phyloP scores from a whole-genome alignment of 441 rosid genomes.

The Croton setiger region DNA sequence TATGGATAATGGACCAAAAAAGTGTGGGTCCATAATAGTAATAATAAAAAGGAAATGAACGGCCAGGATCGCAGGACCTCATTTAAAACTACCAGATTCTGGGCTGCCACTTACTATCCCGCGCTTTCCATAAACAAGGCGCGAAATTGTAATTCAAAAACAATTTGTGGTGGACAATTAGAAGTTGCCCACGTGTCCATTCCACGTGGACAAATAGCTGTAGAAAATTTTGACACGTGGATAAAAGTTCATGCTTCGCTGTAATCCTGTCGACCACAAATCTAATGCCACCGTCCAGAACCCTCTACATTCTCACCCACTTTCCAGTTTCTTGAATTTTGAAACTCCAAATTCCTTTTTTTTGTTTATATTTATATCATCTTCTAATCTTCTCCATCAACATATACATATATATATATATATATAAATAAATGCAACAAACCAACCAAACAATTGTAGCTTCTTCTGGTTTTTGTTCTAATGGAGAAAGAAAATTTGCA shows the following conservation, averaged over 20 bases:
- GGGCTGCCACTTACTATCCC: neutral
- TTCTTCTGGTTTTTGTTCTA: neutral
- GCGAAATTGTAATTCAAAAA: neutral
- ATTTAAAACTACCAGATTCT: neutral
- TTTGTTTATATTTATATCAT: neutral
- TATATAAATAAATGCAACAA: neutral
- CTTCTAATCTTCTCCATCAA: too few relatives aligned
- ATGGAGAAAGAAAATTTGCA: slow-evolving; percentile 10
- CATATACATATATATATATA: too few relatives aligned
- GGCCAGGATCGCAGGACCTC: neutral
- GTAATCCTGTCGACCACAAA: slow-evolving; percentile 6
- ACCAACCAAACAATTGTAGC: neutral
- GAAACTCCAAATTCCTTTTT: neutral
- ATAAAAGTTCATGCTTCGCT: neutral
- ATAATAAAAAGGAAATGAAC: neutral
- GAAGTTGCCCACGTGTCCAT: neutral
- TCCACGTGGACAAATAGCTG: slow-evolving; percentile 12
- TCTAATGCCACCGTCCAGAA: slow-evolving; percentile 6
- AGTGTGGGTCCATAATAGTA: neutral
- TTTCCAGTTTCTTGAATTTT: neutral
- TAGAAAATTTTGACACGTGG: neutral
- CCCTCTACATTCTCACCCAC: neutral
- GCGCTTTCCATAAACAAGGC: neutral
- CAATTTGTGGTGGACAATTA: too few relatives aligned
- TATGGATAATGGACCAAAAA: too few relatives aligned